Conservation (phyloP, 179 eudicot genomes). For the Pouteria campechiana region DNA sequence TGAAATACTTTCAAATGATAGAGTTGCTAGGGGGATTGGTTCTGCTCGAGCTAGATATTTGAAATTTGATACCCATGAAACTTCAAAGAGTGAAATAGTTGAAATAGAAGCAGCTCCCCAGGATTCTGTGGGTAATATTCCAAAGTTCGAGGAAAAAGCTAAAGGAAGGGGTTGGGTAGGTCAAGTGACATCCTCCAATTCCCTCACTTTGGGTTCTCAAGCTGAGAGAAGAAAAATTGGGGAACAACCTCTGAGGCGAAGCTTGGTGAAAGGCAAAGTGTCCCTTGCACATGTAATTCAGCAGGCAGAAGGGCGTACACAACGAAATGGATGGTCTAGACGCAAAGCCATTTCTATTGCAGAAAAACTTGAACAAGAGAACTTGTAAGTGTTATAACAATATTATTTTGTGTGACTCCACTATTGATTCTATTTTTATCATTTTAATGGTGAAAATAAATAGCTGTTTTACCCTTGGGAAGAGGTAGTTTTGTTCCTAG, state of each 20-base stretch:
- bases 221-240: constrained; percentile 26
- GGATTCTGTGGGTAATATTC: constrained; percentile 24
- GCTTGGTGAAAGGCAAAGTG: constrained; percentile 63
- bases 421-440: neutral
- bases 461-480: too few species aligned
- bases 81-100: constrained; percentile 53
- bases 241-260: constrained; percentile 39
- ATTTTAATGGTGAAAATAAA: too few species aligned
- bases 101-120: constrained; percentile 47
- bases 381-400: constrained; percentile 47
- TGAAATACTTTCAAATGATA: constrained; percentile 9
- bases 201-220: constrained; percentile 9
- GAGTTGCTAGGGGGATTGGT: too few species aligned
- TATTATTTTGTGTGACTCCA: too few species aligned
- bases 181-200: constrained; percentile 17
- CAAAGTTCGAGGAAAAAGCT: constrained; percentile 11
- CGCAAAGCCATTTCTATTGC: constrained; percentile 83
- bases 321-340: constrained; percentile 65
- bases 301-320: constrained; percentile 64
- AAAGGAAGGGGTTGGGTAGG: constrained; percentile 17
- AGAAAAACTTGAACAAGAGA: constrained; percentile 92
- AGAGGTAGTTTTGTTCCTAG: too few species aligned
- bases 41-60: neutral
- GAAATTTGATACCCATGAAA: constrained; percentile 5
- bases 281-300: constrained; percentile 90